Base-by-base conservation (phyloP, 2,329 filamentous ascomycete species). In the Cercospora zeina region DNA sequence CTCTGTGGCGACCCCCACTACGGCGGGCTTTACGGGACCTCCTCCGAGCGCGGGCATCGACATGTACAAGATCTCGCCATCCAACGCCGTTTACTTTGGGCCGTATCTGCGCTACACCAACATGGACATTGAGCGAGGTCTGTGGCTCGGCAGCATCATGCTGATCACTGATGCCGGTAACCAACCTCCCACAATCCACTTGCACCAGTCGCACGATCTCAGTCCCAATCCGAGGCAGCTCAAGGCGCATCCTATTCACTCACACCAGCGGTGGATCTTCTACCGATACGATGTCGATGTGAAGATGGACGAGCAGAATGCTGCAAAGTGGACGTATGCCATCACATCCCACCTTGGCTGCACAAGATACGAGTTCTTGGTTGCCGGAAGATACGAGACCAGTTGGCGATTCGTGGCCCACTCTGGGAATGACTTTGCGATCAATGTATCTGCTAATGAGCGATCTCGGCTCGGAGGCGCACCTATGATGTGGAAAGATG, bases 401-500 rank as follows among this genome's bases (percentile, higher is more conserved):
- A 93, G 89, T 72, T 99, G 95, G 95, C 88, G 93, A 24, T 97
- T 97, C 74, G 89, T 97, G 69, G 91, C 93, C 10, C 95, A 96
- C 71, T 97, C 93, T 13, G 93, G 93, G 3, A 97, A 97, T 72
- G 95, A 99, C 74, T 99, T 97, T 75, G 89, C 91, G 0, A 83
- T 96, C 30, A 89, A 89, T 66, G 95, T 96, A 1, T 92, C 88
- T 65, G 88, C 92, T 59, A 91, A 89, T 64, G 95, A 99, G 70
- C 85, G 93, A 47, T 86, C 88, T 33, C 90, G 89, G 70, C 83
- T 97, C 1, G 95, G 95, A 31, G 95, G 95, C 1, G 85, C 96
- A 1, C 91, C 93, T 0, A 90, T 95, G 73, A 96, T 99, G 93
- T 99, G 95, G 95, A 97, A 97, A 72, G 95, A 99, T 71, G 93